A percentile compares a stretch with the other conserved stretches of the same genome.
Evolutionary conservation across 2,329 filamentous ascomycete species (phyloP).

Genomic region (Chaetothyriales sp.): DNA sequence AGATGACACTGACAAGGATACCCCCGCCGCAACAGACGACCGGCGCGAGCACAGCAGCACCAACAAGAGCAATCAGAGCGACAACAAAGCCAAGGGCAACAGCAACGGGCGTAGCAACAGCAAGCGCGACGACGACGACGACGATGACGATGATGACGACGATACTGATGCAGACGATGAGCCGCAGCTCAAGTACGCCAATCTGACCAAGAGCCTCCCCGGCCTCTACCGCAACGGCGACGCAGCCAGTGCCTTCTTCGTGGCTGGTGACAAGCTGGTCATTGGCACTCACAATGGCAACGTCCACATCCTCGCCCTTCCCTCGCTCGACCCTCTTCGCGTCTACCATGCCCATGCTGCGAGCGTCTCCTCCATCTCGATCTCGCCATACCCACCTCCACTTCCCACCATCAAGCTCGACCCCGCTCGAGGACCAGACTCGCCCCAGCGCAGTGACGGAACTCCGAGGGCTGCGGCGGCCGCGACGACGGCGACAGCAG

Average conservation of each 20-base stretch:
- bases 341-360: slow-evolving; percentile 88
- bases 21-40: not conserved
- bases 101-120: slow-evolving; percentile 16
- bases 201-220: slow-evolving; percentile 64
- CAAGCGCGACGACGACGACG: slow-evolving; percentile 20
- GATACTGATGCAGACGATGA: slow-evolving; percentile 84
- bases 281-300: slow-evolving; percentile 93
- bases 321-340: slow-evolving; percentile 63
- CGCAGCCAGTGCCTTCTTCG: slow-evolving; percentile 78
- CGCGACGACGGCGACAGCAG: slow-evolving; percentile 32
- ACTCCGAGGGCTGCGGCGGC: slow-evolving; percentile 18
- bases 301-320: slow-evolving; percentile 76
- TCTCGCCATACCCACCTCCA: slow-evolving; percentile 68
- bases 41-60: slow-evolving; percentile 15
- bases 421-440: slow-evolving; percentile 20
- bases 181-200: slow-evolving; percentile 82
- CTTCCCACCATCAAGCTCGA: slow-evolving; percentile 26
- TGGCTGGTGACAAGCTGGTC: slow-evolving; percentile 94
- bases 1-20: slow-evolving; percentile 5
- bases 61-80: slow-evolving; percentile 5
- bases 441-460: slow-evolving; percentile 20
- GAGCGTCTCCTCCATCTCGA: slow-evolving; percentile 75
- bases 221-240: slow-evolving; percentile 86
- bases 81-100: slow-evolving; percentile 19
- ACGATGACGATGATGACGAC: slow-evolving; percentile 51